Base-by-base conservation (phyloP, 2,329 filamentous ascomycete species). In the Alternaria rosae region DNA sequence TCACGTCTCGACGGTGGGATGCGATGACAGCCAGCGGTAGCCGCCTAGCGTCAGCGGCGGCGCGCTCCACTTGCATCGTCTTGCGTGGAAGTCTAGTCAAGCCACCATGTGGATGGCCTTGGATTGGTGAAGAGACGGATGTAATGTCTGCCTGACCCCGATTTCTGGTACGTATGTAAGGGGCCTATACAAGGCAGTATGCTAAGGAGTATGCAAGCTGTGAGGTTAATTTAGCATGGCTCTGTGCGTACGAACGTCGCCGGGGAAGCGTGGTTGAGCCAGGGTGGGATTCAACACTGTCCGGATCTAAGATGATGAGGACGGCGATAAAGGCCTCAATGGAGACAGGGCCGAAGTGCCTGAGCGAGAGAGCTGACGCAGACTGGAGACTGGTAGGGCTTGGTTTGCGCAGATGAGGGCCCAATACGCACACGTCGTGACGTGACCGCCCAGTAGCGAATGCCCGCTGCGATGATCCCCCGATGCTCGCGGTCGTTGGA, bases 181-280 rank as follows among this genome's bases (percentile, higher is more conserved):
- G 68, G 69, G 59, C 66, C 60, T 55, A 45, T 54, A 28, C 53
- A 59, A 57, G 54, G 44, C 64, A 53, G 64, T 59, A 57, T 45
- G 61, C 62, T 70, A 66, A 71, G 65, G 61, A 66, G 61, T 15
- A 41, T 44, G 59, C 48, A 60, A 59, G 55, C 64, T 61, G 43
- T 56, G 64, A 66, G 63, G 65, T 72, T 70, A 69, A 72, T 74
- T 69, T 71, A 70, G 67, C 57, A 62, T 54, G 59, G 67, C 66
- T 69, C 71, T 72, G 71, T 74, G 72, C 67, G 70, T 68, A 67
- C 62, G 69, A 70, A 76, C 71, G 68, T 72, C 58, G 71, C 65
- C 70, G 55, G 62, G 74, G 73, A 68, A 66, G 62, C 57, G 69
- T 65, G 56, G 69, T 68, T 53, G 57, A 45, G 67, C 61, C 69